These are phyloP conservation scores for Solanum etuberosum DNA, from an alignment of 257 asterid species.

Conservation along the genomic window DNA sequence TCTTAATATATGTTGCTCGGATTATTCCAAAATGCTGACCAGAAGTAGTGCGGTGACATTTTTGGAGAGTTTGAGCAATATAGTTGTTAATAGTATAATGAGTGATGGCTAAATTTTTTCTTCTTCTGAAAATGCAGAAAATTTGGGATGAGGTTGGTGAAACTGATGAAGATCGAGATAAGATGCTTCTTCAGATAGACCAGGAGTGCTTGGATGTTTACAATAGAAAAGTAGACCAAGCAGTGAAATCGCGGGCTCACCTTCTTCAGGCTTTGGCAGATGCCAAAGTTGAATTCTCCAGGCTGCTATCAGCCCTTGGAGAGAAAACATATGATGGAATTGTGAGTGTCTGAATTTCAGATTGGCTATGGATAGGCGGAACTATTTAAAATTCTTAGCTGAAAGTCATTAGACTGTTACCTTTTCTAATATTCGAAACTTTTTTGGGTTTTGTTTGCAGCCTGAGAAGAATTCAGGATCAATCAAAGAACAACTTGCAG, in stretches of 20 bases:
- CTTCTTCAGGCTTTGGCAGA: slow-evolving; percentile 80
- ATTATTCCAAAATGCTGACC: background rate
- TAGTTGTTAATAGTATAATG: background rate
- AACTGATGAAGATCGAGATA: slow-evolving; percentile 68
- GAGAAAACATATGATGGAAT: slow-evolving; percentile 55
- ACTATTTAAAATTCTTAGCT: background rate
- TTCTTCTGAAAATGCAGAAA: slow-evolving; percentile 37
- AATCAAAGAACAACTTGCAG: slow-evolving; percentile 85
- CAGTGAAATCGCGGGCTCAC: slow-evolving; percentile 64
- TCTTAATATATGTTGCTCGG: background rate
- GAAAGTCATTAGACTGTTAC: background rate
- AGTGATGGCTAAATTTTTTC: background rate
- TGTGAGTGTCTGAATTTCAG: slow-evolving; percentile 31
- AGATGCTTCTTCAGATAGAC: slow-evolving; percentile 72
- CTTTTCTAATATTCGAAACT: background rate
- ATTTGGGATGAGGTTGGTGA: slow-evolving; percentile 96
- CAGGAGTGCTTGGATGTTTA: slow-evolving; percentile 86
- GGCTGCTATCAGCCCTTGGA: slow-evolving; percentile 71
- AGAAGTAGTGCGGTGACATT: background rate
- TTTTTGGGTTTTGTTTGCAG: slow-evolving; percentile 18
- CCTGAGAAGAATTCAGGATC: slow-evolving; percentile 78
- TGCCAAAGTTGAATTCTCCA: slow-evolving; percentile 76
- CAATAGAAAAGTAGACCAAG: slow-evolving; percentile 78
- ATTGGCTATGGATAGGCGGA: background rate
- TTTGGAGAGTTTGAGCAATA: background rate